phyloP scores from a whole-genome alignment of 2,329 filamentous ascomycete species.

The Botrytis hyacinthi region DNA sequence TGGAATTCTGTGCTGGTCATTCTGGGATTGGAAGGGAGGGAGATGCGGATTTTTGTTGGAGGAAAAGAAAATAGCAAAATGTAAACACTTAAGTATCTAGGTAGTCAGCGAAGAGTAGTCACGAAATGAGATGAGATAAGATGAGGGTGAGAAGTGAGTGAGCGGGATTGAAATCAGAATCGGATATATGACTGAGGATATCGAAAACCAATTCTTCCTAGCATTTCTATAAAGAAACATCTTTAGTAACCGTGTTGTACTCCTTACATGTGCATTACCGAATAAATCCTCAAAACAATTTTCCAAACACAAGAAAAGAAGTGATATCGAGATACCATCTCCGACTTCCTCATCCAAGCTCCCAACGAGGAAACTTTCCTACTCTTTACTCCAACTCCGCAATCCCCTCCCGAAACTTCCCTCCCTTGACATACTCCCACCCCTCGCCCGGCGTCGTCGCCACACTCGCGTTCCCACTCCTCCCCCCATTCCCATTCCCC shows the following conservation, averaged over 20 bases:
- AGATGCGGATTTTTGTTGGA: not conserved
- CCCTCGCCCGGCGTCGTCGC: not conserved
- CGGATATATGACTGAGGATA: no score
- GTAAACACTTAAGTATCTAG: no score
- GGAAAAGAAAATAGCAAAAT: not conserved
- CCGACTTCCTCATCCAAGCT: not conserved
- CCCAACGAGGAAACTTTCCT: not conserved
- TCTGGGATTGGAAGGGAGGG: no score
- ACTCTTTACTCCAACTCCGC: not conserved
- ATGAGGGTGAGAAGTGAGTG: no score
- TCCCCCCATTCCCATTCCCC: conserved; percentile 37
- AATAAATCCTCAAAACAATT: rapidly evolving
- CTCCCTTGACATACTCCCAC: not conserved
- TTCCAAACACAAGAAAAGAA: not conserved
- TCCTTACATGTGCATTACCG: not conserved
- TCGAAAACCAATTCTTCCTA: not conserved
- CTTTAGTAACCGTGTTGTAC: no score
- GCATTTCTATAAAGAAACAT: not conserved
- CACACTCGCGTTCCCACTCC: not conserved
- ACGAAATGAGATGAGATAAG: no score
- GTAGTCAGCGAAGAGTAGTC: no score
- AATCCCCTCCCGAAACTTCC: not conserved
- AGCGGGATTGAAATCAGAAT: no score
- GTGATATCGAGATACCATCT: not conserved
- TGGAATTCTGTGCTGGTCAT: not conserved